A percentile compares a stretch with the other conserved stretches of the same genome.
phyloP scores from a whole-genome alignment of 495 filamentous ascomycete genomes.

The Penicillium canariense region DNA sequence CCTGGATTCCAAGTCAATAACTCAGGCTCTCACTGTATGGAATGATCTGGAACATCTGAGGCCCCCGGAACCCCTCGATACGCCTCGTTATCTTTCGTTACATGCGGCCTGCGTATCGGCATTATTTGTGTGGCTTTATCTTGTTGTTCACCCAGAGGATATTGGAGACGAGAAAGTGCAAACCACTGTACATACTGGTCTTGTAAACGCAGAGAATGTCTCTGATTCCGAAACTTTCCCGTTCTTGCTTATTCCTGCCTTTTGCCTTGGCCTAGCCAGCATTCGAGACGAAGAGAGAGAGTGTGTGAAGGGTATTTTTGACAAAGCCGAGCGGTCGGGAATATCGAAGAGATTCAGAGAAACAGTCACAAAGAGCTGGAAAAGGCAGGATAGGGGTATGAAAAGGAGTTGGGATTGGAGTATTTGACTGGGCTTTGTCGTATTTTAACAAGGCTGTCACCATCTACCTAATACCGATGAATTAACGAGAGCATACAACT shows the following conservation, averaged over 20 bases:
- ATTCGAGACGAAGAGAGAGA: slow-evolving; percentile 1
- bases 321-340: not conserved
- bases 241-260: slow-evolving; percentile 3
- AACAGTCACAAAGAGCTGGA: not conserved
- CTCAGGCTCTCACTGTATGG: slow-evolving; percentile 2
- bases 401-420: slow-evolving; percentile 9
- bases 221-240: not conserved
- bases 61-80: not conserved
- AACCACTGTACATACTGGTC: not conserved
- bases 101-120: slow-evolving; percentile 6
- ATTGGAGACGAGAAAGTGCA: slow-evolving; percentile 3
- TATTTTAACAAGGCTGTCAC: too few relatives aligned
- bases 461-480: too few relatives aligned
- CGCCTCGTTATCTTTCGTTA: not conserved
- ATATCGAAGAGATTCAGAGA: not conserved
- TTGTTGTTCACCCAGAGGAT: slow-evolving; percentile 3
- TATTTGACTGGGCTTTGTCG: not conserved
- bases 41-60: slow-evolving; percentile 1
- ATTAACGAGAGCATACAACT: too few relatives aligned
- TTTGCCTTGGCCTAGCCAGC: slow-evolving; percentile 6
- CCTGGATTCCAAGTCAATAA: not conserved
- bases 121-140: slow-evolving; percentile 5
- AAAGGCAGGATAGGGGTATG: not conserved
- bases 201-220: not conserved
- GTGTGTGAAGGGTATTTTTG: not conserved